A percentile compares a stretch with the other conserved stretches of the same genome.
Evolutionary conservation across 192 early-diverging fungal species (phyloP).

Genomic region (Backusella australiensis): DNA sequence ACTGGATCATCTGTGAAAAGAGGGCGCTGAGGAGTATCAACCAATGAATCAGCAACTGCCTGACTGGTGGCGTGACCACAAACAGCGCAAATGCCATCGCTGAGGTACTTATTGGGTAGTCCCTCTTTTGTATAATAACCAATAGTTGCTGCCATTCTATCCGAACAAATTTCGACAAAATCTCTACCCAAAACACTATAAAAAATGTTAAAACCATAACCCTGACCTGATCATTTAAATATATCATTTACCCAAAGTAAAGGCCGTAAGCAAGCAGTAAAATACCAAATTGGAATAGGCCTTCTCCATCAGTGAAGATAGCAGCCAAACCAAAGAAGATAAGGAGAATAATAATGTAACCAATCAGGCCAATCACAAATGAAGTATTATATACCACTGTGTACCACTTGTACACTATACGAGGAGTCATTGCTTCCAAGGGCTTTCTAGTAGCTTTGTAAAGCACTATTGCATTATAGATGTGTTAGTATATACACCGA

Average conservation of each 20-base stretch:
- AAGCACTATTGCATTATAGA: conserved; percentile 35
- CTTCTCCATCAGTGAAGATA: conserved; percentile 39
- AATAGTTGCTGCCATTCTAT: conserved; percentile 60
- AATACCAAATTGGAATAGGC: conserved; percentile 41
- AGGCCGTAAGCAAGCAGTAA: conserved; percentile 54
- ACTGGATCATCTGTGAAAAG: conserved; percentile 31
- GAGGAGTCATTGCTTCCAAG: conserved; percentile 57
- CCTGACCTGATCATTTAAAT: too few species aligned
- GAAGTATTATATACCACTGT: conserved; percentile 57
- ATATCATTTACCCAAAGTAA: conserved; percentile 56
- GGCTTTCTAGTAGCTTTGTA: conserved; percentile 56
- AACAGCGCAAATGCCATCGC: conserved; percentile 53
- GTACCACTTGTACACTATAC: conserved; percentile 62
- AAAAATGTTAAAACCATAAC: background rate
- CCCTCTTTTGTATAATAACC: conserved; percentile 64
- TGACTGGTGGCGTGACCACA: conserved; percentile 51
- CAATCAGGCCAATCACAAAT: conserved; percentile 52
- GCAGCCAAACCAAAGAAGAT: conserved; percentile 52
- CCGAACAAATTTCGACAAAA: conserved; percentile 62
- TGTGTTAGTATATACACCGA: too few species aligned
- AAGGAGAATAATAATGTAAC: conserved; percentile 52
- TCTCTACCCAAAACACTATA: conserved; percentile 55
- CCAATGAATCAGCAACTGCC: conserved; percentile 30
- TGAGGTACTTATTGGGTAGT: conserved; percentile 53
- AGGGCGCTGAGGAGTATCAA: conserved; percentile 26